These are phyloP conservation scores for Xylaria arbuscula DNA, from an alignment of 2,329 filamentous ascomycete genomes.

Conservation along the genomic window DNA sequence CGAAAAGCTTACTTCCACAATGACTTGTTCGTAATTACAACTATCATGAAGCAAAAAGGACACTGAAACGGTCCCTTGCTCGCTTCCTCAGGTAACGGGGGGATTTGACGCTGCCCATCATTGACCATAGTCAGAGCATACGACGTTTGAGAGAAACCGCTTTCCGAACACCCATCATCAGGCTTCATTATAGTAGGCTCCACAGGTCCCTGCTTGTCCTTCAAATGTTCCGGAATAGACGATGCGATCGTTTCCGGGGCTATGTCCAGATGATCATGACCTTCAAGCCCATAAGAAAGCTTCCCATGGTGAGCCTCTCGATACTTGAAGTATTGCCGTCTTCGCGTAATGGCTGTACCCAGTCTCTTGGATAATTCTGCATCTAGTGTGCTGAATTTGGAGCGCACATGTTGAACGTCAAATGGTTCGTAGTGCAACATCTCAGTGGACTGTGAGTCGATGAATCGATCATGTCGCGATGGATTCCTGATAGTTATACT, in stretches of 20 bases:
- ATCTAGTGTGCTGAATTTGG: not conserved
- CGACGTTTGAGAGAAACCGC: not conserved
- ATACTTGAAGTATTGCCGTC: not conserved
- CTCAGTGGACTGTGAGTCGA: not conserved
- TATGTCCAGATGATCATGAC: not conserved
- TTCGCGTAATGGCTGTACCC: not conserved
- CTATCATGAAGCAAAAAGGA: not conserved
- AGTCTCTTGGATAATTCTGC: not conserved
- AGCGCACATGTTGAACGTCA: not conserved
- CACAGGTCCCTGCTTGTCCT: not conserved
- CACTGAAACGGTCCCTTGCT: not conserved
- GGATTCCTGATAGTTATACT: not conserved
- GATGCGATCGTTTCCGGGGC: not conserved
- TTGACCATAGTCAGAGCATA: not conserved
- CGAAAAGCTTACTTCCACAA: not conserved
- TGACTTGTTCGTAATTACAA: not conserved
- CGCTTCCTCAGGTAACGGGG: not conserved
- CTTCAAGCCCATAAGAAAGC: not conserved
- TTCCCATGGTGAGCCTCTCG: not conserved
- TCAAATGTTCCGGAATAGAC: not conserved
- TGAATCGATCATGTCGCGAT: not conserved
- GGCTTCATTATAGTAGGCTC: not conserved
- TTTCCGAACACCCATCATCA: not conserved
- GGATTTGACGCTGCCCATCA: not conserved
- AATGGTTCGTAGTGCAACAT: not conserved